Conservation (phyloP, 345 rosid species). For the Ricinus communis region DNA sequence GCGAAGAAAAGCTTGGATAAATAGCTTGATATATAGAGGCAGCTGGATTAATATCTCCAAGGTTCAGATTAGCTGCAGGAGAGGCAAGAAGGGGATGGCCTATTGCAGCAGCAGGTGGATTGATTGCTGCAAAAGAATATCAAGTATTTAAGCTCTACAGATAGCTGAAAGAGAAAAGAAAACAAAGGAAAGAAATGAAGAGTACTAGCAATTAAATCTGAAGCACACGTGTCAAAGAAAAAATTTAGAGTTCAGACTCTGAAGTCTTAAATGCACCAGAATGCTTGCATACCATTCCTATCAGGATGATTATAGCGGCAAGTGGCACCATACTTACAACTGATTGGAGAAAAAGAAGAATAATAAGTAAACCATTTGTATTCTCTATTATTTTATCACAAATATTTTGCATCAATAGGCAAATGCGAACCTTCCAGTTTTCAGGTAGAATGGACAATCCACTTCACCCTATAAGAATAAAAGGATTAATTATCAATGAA, state of each 20-base stretch:
- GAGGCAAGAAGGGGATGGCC: slow-evolving; percentile 50
- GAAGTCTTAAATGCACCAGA: neutral
- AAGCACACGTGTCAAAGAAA: neutral
- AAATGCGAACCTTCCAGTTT: slow-evolving; percentile 80
- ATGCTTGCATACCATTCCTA: slow-evolving; percentile 55
- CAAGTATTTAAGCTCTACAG: slow-evolving; percentile 7
- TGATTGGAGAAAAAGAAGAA: slow-evolving; percentile 29
- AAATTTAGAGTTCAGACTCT: neutral
- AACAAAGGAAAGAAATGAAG: no score
- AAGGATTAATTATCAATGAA: neutral
- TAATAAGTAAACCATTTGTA: slow-evolving; percentile 9
- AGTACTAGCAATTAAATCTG: neutral
- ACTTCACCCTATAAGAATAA: slow-evolving; percentile 70
- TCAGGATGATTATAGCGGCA: slow-evolving; percentile 98
- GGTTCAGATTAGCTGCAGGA: slow-evolving; percentile 42
- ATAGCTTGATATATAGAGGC: slow-evolving; percentile 65
- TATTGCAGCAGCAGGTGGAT: slow-evolving; percentile 59
- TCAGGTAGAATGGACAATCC: slow-evolving; percentile 92
- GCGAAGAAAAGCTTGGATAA: slow-evolving; percentile 44
- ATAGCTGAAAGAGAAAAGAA: neutral
- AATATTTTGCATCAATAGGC: neutral
- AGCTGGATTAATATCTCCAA: slow-evolving; percentile 54
- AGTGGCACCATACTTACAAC: slow-evolving; percentile 92
- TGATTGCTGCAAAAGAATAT: slow-evolving; percentile 54
- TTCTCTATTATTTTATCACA: neutral